These are phyloP conservation scores for Exobasidium cylindrosporum DNA, from an alignment of 1,284 basidiomycete species.

Conservation along the genomic window DNA sequence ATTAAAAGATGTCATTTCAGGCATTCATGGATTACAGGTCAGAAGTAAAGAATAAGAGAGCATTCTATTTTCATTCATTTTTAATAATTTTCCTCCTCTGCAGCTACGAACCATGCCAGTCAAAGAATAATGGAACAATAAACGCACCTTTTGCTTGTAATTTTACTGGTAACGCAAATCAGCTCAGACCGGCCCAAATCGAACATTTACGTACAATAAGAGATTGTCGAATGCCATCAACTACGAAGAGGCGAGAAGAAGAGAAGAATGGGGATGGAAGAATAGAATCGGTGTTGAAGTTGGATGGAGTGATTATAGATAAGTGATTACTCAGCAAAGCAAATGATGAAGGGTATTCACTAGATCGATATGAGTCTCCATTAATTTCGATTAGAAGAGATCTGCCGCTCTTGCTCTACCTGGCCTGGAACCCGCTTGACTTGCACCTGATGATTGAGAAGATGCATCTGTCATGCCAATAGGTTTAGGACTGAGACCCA, in stretches of 20 bases:
- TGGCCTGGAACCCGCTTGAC: neutral
- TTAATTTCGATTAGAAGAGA: slow-evolving; percentile 26
- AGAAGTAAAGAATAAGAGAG: too few relatives aligned
- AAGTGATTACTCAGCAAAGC: too few relatives aligned
- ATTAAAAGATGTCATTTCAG: slow-evolving; percentile 83
- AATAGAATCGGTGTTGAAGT: too few relatives aligned
- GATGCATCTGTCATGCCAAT: slow-evolving; percentile 13
- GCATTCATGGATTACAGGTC: slow-evolving; percentile 94
- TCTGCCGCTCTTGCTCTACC: slow-evolving; percentile 28
- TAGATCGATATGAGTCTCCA: neutral
- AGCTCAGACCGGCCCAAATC: neutral
- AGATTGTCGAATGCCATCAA: too few relatives aligned
- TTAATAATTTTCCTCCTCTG: neutral
- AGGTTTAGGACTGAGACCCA: slow-evolving; percentile 4
- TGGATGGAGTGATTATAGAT: too few relatives aligned
- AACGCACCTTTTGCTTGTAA: neutral
- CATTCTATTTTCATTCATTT: too few relatives aligned
- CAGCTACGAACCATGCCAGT: slow-evolving; percentile 1
- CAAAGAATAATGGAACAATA: neutral
- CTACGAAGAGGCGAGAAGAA: too few relatives aligned
- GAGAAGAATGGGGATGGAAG: too few relatives aligned
- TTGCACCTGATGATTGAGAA: slow-evolving; percentile 15
- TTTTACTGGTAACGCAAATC: neutral
- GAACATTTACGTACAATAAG: neutral
- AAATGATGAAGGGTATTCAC: neutral